Evolutionary conservation across 2,329 filamentous ascomycete genomes (phyloP), one percentile per base, ranked within the genome.

Genomic region (Neospermospora avenae): DNA sequence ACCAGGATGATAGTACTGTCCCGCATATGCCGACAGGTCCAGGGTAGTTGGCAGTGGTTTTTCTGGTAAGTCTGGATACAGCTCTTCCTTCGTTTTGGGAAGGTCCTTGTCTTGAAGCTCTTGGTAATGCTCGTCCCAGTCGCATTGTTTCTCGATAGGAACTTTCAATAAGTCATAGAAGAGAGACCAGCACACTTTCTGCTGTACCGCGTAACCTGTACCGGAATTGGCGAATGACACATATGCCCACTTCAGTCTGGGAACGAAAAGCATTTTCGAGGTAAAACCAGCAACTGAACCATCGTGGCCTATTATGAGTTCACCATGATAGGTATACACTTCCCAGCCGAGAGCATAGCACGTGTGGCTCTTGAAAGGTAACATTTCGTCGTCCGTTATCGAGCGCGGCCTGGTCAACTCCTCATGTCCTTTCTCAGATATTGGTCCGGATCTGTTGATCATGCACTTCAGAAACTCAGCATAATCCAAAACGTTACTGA

Each of bases 321-420:
- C 58, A 34, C 63, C 63, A 18, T 65, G 63, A 45, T 59, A 67
- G 8, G 24, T 63, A n/a, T 60, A 51, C 4, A 57, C 44, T 13
- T 55, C 55, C 60, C 60, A 64, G 1, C 65, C 63, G 1, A 65
- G 48, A 18, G 61, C 60, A 55, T 65, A 67, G 6, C 54, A 35
- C n/a, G 28, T 14, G 4, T 57, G 57, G 28, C 55, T 51, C 39
- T 34, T 52, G 25, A 59, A 65, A 1, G 58, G 60, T 18, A 41
- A 49, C 18, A 45, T 39, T 16, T 59, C 41, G 6, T 60, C 41
- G 7, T 37, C 58, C 13, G 35, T 52, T n/a, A 63, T 45, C 5
- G 59, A 61, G 3, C 65, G 56, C 37, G 65, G 65, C 16, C 59
- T 66, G n/a, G 56, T 37, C 8, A 67, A 42, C 18, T 65, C 64